A percentile compares a stretch with the other conserved stretches of the same genome.
phyloP scores from a whole-genome alignment of 371 early-diverging fungal genomes.

The Funneliformis caledonium region DNA sequence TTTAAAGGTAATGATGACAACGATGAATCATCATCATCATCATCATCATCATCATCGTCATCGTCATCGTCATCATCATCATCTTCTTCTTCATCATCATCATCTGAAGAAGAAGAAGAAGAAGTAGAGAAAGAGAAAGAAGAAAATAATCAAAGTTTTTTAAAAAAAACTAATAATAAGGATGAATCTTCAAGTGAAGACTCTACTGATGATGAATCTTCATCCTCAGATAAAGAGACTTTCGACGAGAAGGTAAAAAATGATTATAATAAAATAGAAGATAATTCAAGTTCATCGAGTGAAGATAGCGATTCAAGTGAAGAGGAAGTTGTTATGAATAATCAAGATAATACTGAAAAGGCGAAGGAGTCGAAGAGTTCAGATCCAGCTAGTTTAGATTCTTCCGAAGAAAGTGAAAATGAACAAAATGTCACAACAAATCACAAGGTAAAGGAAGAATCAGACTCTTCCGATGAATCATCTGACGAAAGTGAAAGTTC shows the following conservation, averaged over 20 bases:
- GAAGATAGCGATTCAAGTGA: constrained; percentile 3
- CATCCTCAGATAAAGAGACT: not conserved
- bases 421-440: not conserved
- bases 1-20: not conserved
- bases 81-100: no score
- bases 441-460: not conserved
- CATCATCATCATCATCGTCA: not conserved
- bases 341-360: not conserved
- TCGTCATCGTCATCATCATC: no score
- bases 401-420: constrained; percentile 2
- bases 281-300: not conserved
- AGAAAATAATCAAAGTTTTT: no score
- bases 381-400: not conserved
- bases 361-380: not conserved
- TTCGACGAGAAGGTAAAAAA: not conserved
- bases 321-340: not conserved
- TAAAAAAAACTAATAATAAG: no score
- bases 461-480: not conserved
- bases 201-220: not conserved
- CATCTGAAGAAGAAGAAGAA: not conserved
- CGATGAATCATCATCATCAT: no score
- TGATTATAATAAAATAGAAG: not conserved
- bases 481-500: not conserved
- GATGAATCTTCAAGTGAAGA: no score
- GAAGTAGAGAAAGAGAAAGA: not conserved